Percentiles rank a stretch among this genome's conserved stretches.
These are phyloP conservation scores for Hevea brasiliensis DNA, from an alignment of 345 rosid genomes.

Conservation along the genomic window DNA sequence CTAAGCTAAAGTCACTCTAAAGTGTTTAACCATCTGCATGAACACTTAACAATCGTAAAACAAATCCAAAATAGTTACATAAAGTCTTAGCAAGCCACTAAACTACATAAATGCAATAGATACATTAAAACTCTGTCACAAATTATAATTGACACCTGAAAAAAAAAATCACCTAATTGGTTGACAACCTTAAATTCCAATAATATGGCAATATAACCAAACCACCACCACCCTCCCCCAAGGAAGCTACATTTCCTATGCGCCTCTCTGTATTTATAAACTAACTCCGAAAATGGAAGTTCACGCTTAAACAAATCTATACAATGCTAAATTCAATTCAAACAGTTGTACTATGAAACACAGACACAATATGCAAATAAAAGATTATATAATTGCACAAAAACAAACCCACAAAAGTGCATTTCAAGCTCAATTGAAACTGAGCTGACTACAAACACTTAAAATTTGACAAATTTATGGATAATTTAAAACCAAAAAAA, in stretches of 20 bases:
- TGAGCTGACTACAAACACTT: background rate
- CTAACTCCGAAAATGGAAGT: background rate
- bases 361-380: too few species aligned
- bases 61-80: too few species aligned
- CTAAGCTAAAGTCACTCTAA: too few species aligned
- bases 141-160: background rate
- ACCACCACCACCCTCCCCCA: background rate
- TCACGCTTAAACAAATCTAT: background rate
- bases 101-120: too few species aligned
- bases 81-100: too few species aligned
- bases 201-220: too few species aligned
- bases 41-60: too few species aligned
- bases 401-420: background rate
- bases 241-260: background rate
- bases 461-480: background rate
- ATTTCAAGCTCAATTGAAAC: slow-evolving; percentile 3
- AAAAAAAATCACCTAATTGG: background rate
- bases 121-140: too few species aligned
- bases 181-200: background rate
- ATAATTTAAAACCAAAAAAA: background rate
- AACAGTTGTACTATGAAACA: background rate
- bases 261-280: too few species aligned
- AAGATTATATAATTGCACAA: background rate
- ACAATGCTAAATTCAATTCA: background rate
- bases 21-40: too few species aligned